These are phyloP conservation scores for Naganishia onofrii DNA, from an alignment of 768 basidiomycete genomes.

Conservation along the genomic window DNA sequence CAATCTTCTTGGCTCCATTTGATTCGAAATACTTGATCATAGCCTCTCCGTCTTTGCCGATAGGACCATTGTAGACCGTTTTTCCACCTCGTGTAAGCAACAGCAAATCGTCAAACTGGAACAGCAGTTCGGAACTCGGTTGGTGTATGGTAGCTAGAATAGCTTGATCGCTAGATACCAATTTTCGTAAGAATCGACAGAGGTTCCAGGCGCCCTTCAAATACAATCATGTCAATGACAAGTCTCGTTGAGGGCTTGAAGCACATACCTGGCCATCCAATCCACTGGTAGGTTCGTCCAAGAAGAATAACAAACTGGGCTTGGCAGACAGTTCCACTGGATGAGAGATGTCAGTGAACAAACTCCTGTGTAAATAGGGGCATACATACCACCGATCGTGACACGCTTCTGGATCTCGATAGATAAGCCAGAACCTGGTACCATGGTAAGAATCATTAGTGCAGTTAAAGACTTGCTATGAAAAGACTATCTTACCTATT, in stretches of 20 bases:
- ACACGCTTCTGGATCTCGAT: conserved; percentile 45
- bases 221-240: not conserved
- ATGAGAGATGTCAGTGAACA: not conserved
- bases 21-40: conserved; percentile 20
- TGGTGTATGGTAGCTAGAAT: conserved; percentile 73
- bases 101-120: conserved; percentile 71
- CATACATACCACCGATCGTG: conserved; percentile 39
- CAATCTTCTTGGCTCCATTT: conserved; percentile 11
- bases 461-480: not conserved
- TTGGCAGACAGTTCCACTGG: conserved; percentile 71
- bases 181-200: conserved; percentile 63
- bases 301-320: conserved; percentile 74
- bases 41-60: conserved; percentile 10
- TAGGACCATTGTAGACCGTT: conserved; percentile 43
- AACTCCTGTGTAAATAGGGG: not conserved
- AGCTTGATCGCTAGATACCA: conserved; percentile 75
- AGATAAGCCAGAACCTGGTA: conserved; percentile 38
- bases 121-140: conserved; percentile 65
- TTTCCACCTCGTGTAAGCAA: conserved; percentile 71
- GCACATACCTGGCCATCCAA: conserved; percentile 64
- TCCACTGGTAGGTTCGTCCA: conserved; percentile 86
- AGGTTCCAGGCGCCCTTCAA: conserved; percentile 77
- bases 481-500: not conserved
- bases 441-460: not conserved
- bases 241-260: conserved; percentile 33